phyloP scores from a whole-genome alignment of 176 grass and related monocot species.

The Pontederia crassipes region DNA sequence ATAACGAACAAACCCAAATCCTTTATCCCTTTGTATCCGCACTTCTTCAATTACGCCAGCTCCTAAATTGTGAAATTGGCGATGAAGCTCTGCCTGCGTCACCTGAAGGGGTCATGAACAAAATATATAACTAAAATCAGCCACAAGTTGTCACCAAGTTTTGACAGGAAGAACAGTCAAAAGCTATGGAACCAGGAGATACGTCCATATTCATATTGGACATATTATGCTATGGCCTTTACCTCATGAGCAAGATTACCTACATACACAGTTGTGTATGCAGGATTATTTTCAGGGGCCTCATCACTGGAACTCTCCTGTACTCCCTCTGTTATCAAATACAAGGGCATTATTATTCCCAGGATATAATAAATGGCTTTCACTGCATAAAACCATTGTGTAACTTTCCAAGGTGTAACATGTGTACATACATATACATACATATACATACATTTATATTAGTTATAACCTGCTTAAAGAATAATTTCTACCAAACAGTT shows the following conservation, averaged over 20 bases:
- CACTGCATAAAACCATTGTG: background rate
- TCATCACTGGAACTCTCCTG: slow-evolving; percentile 50
- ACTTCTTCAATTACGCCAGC: slow-evolving; percentile 73
- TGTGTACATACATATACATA: too few relatives aligned
- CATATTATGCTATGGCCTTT: slow-evolving; percentile 2
- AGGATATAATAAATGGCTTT: background rate
- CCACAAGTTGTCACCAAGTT: background rate
- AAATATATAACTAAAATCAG: background rate
- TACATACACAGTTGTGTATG: slow-evolving; percentile 78
- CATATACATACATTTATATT: too few relatives aligned
- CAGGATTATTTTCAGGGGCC: slow-evolving; percentile 66
- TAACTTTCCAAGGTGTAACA: too few relatives aligned
- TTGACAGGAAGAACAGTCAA: background rate
- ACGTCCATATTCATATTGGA: background rate
- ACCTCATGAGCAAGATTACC: slow-evolving; percentile 81
- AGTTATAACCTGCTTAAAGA: too few relatives aligned
- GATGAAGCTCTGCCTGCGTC: slow-evolving; percentile 68
- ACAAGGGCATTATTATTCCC: background rate
- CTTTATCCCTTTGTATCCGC: slow-evolving; percentile 69
- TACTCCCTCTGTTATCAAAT: slow-evolving; percentile 31
- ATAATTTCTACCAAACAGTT: too few relatives aligned
- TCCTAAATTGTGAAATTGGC: slow-evolving; percentile 63
- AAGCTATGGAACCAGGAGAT: background rate
- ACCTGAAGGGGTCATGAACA: slow-evolving; percentile 35
- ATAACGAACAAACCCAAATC: slow-evolving; percentile 83